Evolutionary conservation across 2,329 filamentous ascomycete genomes (phyloP).

Genomic region (Pyrenophora tritici-repentis): DNA sequence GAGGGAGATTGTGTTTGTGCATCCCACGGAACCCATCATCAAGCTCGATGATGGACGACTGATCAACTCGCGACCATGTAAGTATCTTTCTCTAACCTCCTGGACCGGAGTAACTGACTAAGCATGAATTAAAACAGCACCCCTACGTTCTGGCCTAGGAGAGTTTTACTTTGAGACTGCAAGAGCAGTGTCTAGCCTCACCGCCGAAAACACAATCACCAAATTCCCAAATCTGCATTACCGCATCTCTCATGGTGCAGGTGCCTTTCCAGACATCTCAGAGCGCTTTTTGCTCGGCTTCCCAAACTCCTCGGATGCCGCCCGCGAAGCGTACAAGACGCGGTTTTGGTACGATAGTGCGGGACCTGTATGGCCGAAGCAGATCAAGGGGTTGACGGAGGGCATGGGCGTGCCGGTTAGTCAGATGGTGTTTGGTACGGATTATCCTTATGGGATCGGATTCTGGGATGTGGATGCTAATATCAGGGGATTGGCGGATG

Average conservation of each 20-base stretch:
- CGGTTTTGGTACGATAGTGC: constrained; percentile 48
- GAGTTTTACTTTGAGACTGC: constrained; percentile 49
- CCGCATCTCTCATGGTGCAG: constrained; percentile 44
- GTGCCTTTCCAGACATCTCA: constrained; percentile 44
- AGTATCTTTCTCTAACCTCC: constrained; percentile 9
- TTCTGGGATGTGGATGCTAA: constrained; percentile 45
- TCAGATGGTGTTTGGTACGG: constrained; percentile 47
- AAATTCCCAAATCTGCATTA: constrained; percentile 40
- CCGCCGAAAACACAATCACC: constrained; percentile 33
- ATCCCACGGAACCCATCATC: constrained; percentile 44
- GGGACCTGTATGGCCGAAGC: constrained; percentile 44
- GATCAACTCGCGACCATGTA: constrained; percentile 40
- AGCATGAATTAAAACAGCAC: constrained; percentile 23
- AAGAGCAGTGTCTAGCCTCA: constrained; percentile 42
- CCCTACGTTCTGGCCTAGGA: constrained; percentile 41
- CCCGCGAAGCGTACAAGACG: constrained; percentile 35
- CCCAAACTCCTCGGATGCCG: constrained; percentile 27
- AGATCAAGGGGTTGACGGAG: constrained; percentile 43
- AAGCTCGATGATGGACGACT: constrained; percentile 32
- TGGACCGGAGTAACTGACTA: not conserved
- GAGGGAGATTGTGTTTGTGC: constrained; percentile 41
- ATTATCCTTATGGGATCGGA: constrained; percentile 47
- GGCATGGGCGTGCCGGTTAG: constrained; percentile 35
- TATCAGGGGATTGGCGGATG: constrained; percentile 34
- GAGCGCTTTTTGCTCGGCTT: constrained; percentile 44